Percentiles rank a stretch among this genome's conserved stretches.
These are phyloP conservation scores for Fusarium avenaceum DNA, from an alignment of 2,329 filamentous ascomycete genomes.

Conservation along the genomic window DNA sequence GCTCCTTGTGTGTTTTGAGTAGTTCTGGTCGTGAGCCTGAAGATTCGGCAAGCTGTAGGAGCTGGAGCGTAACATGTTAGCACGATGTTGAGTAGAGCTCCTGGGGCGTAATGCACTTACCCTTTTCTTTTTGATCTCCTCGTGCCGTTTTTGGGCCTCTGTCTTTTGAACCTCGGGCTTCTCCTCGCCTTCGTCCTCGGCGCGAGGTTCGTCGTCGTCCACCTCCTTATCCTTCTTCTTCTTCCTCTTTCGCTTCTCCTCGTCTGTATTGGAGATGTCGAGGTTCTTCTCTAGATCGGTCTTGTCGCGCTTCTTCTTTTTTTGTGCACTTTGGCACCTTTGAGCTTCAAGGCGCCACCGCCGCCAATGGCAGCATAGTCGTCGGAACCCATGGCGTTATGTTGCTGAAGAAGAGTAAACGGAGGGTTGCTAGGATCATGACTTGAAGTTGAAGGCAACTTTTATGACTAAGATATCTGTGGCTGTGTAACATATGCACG, in stretches of 20 bases:
- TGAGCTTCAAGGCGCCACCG: constrained; percentile 85
- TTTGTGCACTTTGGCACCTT: constrained; percentile 77
- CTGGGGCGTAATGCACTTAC: constrained; percentile 62
- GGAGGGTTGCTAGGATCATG: background rate
- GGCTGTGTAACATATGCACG: constrained; percentile 19
- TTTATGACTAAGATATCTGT: constrained; percentile 22
- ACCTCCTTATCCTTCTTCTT: constrained; percentile 49
- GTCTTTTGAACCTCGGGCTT: constrained; percentile 73
- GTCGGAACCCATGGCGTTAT: constrained; percentile 73
- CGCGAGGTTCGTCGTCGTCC: constrained; percentile 49
- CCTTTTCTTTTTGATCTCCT: constrained; percentile 84
- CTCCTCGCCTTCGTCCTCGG: constrained; percentile 50
- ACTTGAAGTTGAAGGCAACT: constrained; percentile 12
- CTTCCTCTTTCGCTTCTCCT: constrained; percentile 27
- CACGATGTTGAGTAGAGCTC: background rate
- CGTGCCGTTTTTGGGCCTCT: constrained; percentile 83
- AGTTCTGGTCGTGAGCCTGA: constrained; percentile 75
- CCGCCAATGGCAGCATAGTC: constrained; percentile 77
- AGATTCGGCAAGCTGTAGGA: constrained; percentile 81
- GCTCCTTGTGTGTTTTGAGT: constrained; percentile 96
- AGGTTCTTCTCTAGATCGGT: constrained; percentile 64
- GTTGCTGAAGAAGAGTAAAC: constrained; percentile 15
- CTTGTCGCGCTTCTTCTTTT: constrained; percentile 71
- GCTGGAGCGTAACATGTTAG: constrained; percentile 60
- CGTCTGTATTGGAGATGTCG: constrained; percentile 48